These are phyloP conservation scores for Neurospora tetrasperma DNA, from an alignment of 495 filamentous ascomycete species.

Conservation along the genomic window DNA sequence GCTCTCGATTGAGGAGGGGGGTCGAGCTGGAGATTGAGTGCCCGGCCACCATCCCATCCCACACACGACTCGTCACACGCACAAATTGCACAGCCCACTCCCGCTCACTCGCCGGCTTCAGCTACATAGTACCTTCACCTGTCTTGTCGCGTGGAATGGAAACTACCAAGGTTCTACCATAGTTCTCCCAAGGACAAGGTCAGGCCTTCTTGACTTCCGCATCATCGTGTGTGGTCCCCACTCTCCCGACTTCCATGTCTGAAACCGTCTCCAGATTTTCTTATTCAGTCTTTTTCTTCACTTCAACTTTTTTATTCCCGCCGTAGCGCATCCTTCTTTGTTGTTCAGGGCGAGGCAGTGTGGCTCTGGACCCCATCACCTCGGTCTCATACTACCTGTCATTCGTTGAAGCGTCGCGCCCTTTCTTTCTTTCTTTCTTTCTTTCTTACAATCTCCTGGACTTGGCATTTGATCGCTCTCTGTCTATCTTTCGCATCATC, in stretches of 20 bases:
- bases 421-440: neutral
- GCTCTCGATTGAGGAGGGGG: neutral
- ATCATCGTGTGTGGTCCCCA: neutral
- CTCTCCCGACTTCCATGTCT: neutral
- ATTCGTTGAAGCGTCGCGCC: neutral
- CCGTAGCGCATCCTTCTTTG: neutral
- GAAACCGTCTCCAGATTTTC: neutral
- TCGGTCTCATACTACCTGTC: neutral
- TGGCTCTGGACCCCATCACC: neutral
- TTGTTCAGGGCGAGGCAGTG: neutral
- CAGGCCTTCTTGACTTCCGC: neutral
- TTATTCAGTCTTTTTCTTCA: neutral
- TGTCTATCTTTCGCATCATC: neutral
- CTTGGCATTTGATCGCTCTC: neutral
- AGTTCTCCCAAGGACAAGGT: neutral
- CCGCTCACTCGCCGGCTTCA: neutral
- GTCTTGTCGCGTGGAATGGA: neutral
- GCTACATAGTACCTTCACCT: neutral
- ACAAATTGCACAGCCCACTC: neutral
- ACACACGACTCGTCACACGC: neutral
- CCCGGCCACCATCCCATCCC: neutral
- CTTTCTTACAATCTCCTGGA: neutral
- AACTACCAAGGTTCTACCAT: neutral
- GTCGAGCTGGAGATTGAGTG: neutral
- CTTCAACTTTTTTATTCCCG: neutral